These are phyloP conservation scores for Lipomyces sp. DNA, from an alignment of 805 yeast genomes.

Conservation along the genomic window DNA sequence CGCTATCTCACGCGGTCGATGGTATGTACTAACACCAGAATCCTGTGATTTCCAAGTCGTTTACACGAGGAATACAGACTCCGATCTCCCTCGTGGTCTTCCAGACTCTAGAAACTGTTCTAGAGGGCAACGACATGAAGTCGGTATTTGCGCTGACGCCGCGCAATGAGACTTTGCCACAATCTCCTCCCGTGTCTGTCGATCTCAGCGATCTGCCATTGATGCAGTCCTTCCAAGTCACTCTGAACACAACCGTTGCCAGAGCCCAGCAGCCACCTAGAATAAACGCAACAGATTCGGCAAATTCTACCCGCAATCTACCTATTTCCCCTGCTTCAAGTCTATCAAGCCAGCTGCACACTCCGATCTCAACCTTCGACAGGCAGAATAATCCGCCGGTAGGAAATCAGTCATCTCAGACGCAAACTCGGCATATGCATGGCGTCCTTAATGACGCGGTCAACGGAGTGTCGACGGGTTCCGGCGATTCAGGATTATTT, in stretches of 20 bases:
- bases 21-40: too few relatives aligned
- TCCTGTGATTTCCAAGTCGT: too few relatives aligned
- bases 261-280: too few relatives aligned
- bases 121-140: not conserved
- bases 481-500: too few relatives aligned
- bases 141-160: not conserved
- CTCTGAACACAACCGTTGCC: not conserved
- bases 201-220: slow-evolving; percentile 5
- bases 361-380: not conserved
- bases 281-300: not conserved
- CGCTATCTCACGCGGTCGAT: slow-evolving; percentile 14
- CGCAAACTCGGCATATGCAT: too few relatives aligned
- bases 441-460: too few relatives aligned
- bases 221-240: slow-evolving; percentile 4
- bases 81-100: slow-evolving; percentile 19
- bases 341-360: not conserved
- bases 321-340: slow-evolving; percentile 3
- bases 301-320: not conserved
- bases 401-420: too few relatives aligned
- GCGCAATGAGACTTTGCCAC: not conserved
- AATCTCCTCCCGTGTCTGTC: slow-evolving; percentile 1
- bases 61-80: too few relatives aligned
- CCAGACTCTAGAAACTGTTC: slow-evolving; percentile 11
- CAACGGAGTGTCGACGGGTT: too few relatives aligned
- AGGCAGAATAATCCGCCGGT: too few relatives aligned